Percentiles rank a stretch among this genome's conserved stretches.
phyloP scores from a whole-genome alignment of 768 basidiomycete genomes.

The Wakefieldia striispora region DNA sequence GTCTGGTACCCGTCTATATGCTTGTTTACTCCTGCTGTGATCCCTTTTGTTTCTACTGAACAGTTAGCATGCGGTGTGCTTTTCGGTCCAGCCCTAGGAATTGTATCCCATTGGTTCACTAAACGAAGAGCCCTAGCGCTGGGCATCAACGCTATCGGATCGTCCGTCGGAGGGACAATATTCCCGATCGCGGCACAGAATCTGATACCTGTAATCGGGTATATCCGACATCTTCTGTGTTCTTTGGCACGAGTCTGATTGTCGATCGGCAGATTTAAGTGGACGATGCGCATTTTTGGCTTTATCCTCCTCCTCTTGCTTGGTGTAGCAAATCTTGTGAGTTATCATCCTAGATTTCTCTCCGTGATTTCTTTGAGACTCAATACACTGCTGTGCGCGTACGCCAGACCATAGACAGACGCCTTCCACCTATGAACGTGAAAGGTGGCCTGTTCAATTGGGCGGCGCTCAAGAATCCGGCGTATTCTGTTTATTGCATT shows the following conservation, averaged over 20 bases:
- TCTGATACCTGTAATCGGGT: constrained; percentile 57
- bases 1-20: too few relatives aligned
- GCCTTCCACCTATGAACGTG: constrained; percentile 52
- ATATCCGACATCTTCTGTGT: constrained; percentile 14
- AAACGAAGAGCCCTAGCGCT: constrained; percentile 53
- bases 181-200: too few relatives aligned
- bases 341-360: not conserved
- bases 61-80: constrained; percentile 51
- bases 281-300: constrained; percentile 73
- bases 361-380: not conserved
- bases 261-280: constrained; percentile 53
- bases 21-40: not conserved
- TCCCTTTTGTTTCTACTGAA: not conserved
- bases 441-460: constrained; percentile 60
- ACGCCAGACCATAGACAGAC: constrained; percentile 36
- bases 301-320: constrained; percentile 57
- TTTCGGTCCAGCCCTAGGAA: constrained; percentile 58
- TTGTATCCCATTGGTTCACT: constrained; percentile 75
- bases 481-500: constrained; percentile 55
- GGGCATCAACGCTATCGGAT: constrained; percentile 63
- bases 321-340: constrained; percentile 52
- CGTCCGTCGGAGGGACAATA: constrained; percentile 65
- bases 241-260: not conserved
- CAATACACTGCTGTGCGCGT: not conserved
- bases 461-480: constrained; percentile 42